Percentiles rank a stretch among this genome's conserved stretches.
Conservation (phyloP, 2,329 filamentous ascomycete species). For the Bipolaris zeicola region DNA sequence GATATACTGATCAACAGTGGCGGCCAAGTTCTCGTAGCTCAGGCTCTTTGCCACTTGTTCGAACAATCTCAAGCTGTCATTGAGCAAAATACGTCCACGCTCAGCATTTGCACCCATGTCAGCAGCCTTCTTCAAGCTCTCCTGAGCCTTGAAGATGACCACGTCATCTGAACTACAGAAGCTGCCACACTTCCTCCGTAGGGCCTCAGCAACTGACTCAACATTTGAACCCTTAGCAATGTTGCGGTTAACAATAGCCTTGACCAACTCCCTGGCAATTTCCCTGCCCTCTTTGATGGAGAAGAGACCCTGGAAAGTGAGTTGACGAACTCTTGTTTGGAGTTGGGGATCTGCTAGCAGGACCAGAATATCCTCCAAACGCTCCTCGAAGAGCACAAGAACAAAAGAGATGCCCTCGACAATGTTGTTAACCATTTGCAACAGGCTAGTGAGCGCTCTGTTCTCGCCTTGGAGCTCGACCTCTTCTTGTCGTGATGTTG, state of each 20-base stretch:
- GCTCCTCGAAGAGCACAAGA: conserved; percentile 91
- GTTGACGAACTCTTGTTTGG: conserved; percentile 70
- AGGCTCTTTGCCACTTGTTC: conserved; percentile 85
- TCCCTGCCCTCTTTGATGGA: conserved; percentile 79
- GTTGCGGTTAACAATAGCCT: conserved; percentile 96
- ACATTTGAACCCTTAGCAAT: conserved; percentile 97
- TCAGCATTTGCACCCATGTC: conserved; percentile 79
- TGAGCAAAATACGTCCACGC: conserved; percentile 76
- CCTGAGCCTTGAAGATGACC: conserved; percentile 97
- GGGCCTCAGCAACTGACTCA: conserved; percentile 93
- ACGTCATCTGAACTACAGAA: conserved; percentile 98
- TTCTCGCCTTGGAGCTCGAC: conserved; percentile 92
- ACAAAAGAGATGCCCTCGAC: conserved; percentile 98
- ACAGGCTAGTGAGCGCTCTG: conserved; percentile 83
- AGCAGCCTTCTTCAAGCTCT: conserved; percentile 85
- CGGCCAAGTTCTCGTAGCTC: conserved; percentile 77
- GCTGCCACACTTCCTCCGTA: conserved; percentile 88
- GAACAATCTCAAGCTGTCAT: conserved; percentile 88
- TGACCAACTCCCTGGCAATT: conserved; percentile 90
- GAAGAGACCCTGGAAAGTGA: conserved; percentile 90
- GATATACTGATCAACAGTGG: conserved; percentile 79
- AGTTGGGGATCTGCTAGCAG: conserved; percentile 70
- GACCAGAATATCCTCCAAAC: conserved; percentile 83
- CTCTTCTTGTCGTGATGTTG: conserved; percentile 84
- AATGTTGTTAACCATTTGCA: conserved; percentile 85